Conservation (phyloP, 768 basidiomycete genomes). For the Lyophyllum decastes region DNA sequence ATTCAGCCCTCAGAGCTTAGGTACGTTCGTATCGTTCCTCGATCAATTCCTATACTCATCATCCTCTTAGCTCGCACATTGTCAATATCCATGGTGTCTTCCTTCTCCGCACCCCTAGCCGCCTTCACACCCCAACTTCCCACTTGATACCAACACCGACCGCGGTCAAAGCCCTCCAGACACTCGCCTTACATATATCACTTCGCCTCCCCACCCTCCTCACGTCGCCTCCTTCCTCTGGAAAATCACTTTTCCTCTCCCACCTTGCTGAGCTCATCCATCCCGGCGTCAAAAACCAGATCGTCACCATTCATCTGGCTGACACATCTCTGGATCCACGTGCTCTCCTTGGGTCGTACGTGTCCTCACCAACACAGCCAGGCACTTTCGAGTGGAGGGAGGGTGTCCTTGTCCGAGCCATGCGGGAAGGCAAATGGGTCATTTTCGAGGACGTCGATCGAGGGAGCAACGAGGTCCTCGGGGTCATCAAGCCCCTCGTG, state of each 20-base stretch:
- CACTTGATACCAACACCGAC: conserved; percentile 67
- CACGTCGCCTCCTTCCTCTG: conserved; percentile 84
- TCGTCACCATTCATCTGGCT: conserved; percentile 87
- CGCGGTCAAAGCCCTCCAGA: conserved; percentile 55
- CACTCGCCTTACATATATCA: conserved; percentile 65
- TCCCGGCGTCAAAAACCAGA: conserved; percentile 61
- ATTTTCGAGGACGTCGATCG: conserved; percentile 92
- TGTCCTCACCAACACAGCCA: conserved; percentile 79
- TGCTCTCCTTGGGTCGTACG: conserved; percentile 88
- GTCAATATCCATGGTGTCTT: conserved; percentile 68
- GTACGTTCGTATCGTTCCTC: conserved; percentile 34
- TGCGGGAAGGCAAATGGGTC: conserved; percentile 90
- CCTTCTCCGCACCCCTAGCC: conserved; percentile 49
- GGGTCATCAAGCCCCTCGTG: conserved; percentile 80
- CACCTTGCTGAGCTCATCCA: conserved; percentile 72
- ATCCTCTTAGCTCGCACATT: conserved; percentile 49
- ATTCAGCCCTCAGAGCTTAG: conserved; percentile 55
- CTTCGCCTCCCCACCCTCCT: conserved; percentile 78
- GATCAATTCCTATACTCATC: background rate
- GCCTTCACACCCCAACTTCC: conserved; percentile 22
- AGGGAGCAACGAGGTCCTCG: conserved; percentile 87
- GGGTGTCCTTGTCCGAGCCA: conserved; percentile 86
- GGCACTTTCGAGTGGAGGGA: conserved; percentile 97
- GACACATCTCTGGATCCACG: conserved; percentile 96
- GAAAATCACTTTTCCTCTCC: conserved; percentile 79